A percentile compares a stretch with the other conserved stretches of the same genome.
Evolutionary conservation across 208 protist species (phyloP).

Genomic region (Endotrypanum monterogeii): DNA sequence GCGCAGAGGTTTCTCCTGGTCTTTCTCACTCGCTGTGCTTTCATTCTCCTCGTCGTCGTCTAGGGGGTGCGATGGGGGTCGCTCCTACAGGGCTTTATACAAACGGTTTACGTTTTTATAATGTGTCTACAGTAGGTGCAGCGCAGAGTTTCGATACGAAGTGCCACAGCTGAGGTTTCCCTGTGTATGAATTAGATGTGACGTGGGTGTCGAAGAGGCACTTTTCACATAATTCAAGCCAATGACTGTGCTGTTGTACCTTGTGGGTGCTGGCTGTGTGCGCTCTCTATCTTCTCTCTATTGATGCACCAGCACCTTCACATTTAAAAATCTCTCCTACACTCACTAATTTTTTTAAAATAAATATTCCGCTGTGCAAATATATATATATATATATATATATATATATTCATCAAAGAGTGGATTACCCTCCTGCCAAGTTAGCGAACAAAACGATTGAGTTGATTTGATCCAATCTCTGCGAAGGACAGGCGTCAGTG

Average conservation of each 20-base stretch:
- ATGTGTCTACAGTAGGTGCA: neutral
- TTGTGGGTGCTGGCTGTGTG: neutral
- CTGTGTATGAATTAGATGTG: too few species aligned
- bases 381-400: too few species aligned
- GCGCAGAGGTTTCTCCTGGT: neutral
- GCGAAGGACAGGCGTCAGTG: too few species aligned
- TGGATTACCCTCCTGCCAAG: neutral
- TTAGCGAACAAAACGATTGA: neutral
- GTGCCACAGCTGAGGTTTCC: neutral
- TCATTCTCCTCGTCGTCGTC: neutral
- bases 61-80: too few species aligned
- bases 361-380: too few species aligned
- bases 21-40: neutral
- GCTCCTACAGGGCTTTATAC: neutral
- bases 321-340: too few species aligned
- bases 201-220: neutral
- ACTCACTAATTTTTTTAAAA: too few species aligned
- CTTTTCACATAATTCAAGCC: neutral
- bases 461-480: too few species aligned
- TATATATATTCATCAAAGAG: neutral
- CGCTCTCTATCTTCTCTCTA: too few species aligned
- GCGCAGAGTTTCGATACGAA: too few species aligned
- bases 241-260: neutral
- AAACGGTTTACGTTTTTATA: neutral
- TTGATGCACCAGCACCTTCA: too few species aligned